phyloP scores from a whole-genome alignment of 1,139 yeast species.

The Yarrowia galli region DNA sequence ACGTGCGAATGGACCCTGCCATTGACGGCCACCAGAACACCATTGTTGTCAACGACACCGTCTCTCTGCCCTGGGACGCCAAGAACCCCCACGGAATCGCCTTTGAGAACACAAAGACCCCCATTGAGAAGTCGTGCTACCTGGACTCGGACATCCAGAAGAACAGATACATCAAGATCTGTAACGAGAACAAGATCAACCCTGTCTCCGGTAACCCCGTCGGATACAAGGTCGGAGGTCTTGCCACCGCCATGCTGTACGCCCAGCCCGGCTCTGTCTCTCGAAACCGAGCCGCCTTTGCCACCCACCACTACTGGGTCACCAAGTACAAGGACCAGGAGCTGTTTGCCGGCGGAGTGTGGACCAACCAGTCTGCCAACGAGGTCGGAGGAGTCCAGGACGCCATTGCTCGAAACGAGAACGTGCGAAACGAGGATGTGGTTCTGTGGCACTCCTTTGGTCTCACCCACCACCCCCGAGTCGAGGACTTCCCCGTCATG shows the following conservation, averaged over 20 bases:
- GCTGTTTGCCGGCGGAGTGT: slow-evolving; percentile 78
- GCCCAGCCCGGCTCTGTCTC: slow-evolving; percentile 69
- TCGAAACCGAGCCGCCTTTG: slow-evolving; percentile 71
- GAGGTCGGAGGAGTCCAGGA: slow-evolving; percentile 72
- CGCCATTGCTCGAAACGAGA: slow-evolving; percentile 68
- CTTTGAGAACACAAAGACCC: slow-evolving; percentile 68
- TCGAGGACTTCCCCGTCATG: slow-evolving; percentile 95
- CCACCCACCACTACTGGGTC: slow-evolving; percentile 79
- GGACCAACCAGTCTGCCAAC: slow-evolving; percentile 73
- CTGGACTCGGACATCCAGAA: slow-evolving; percentile 79
- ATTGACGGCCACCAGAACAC: slow-evolving; percentile 85
- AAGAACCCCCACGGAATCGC: slow-evolving; percentile 79
- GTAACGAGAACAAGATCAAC: slow-evolving; percentile 76
- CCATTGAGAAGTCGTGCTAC: slow-evolving; percentile 74
- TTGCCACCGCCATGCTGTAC: slow-evolving; percentile 76
- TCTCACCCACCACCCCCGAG: slow-evolving; percentile 85
- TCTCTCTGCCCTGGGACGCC: slow-evolving; percentile 65
- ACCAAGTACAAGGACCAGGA: slow-evolving; percentile 74
- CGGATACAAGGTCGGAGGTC: slow-evolving; percentile 80
- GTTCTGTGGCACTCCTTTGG: slow-evolving; percentile 91
- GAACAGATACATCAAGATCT: slow-evolving; percentile 76
- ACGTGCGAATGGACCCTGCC: slow-evolving; percentile 87
- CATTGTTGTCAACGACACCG: slow-evolving; percentile 71
- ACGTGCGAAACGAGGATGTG: slow-evolving; percentile 78
- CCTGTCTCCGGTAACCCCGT: slow-evolving; percentile 80